Base-by-base conservation (phyloP, 2,329 filamentous ascomycete species). In the Aaosphaeria pasadenensis region DNA sequence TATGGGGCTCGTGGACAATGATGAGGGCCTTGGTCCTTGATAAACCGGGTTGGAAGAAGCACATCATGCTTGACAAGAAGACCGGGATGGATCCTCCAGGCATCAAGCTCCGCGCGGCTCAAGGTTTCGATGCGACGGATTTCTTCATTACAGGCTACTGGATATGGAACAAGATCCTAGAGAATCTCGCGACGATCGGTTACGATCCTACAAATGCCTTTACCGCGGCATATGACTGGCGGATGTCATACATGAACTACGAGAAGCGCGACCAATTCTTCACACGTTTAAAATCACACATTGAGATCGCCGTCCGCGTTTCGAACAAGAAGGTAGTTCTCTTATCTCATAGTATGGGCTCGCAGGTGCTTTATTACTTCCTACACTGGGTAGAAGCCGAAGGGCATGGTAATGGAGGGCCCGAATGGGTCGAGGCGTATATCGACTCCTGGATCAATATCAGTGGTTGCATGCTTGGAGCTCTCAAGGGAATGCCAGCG, bases 1-100 rank as follows among this genome's bases (percentile, higher is more conserved):
- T 99, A 43, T 99, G 94, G 94, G 94, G 94, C 4, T 96, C 90
- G 58, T 99, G 95, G 94, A 95, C 84, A 55, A 99, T 99, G 94
- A 96, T 99, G 91, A 83, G 87, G 43, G 92, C 94, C 0, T 74
- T 99, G 55, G 89, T 99, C 1, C 73, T 95, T 62, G 94, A 97
- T 70, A 96, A 97, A 71, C 86, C 95, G 30, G 80, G 82, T 32
- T 99, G 94, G 94, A 99, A 96, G 76, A 86, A 78, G 61, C 94
- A 99, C 68, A 89, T 99, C 58, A 97, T 97, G 91, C 80, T 99
- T 7, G 94, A 99, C 71, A 91, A 92, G 69, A 72, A 83, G 35
- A 96, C 92, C 0, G 94, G 94, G 0, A 77, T 99, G 24, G 94
- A 99, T 67, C 94, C 94, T 1, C 89, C 91, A 0, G 85, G 86